Percentiles rank a stretch among this genome's conserved stretches.
These are phyloP conservation scores for Ambrosia artemisiifolia DNA, from an alignment of 129 eudicot genomes.

Conservation along the genomic window DNA sequence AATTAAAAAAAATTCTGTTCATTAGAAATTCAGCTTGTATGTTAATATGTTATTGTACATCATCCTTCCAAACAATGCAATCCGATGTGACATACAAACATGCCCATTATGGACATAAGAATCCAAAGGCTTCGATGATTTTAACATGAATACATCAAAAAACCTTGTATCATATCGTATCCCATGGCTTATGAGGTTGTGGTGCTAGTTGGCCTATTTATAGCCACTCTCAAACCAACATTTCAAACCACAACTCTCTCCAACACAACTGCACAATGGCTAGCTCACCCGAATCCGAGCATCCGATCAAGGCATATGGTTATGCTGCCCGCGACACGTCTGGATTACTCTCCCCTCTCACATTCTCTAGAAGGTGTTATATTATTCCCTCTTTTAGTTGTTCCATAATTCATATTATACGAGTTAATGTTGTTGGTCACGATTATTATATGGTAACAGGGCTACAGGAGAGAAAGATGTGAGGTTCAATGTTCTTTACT, in stretches of 20 bases:
- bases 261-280: slow-evolving; percentile 1
- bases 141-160: slow-evolving; percentile 9
- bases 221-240: neutral
- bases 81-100: neutral
- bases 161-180: too few species aligned
- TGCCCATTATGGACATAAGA: neutral
- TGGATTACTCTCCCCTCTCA: slow-evolving; percentile 58
- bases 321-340: slow-evolving; percentile 52
- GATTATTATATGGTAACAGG: neutral
- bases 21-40: too few species aligned
- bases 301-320: slow-evolving; percentile 46
- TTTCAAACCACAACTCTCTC: neutral
- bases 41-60: too few species aligned
- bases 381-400: neutral
- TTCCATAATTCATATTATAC: neutral
- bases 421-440: neutral
- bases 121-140: neutral
- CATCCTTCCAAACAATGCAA: too few species aligned
- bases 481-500: slow-evolving; percentile 28
- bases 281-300: slow-evolving; percentile 29
- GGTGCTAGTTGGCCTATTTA: slow-evolving; percentile 5
- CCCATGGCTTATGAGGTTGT: neutral
- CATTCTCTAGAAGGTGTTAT: slow-evolving; percentile 48
- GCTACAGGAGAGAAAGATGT: slow-evolving; percentile 31
- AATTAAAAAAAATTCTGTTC: too few species aligned